Conservation (phyloP, 1,139 yeast genomes). For the Pichia sorboxylosa region DNA sequence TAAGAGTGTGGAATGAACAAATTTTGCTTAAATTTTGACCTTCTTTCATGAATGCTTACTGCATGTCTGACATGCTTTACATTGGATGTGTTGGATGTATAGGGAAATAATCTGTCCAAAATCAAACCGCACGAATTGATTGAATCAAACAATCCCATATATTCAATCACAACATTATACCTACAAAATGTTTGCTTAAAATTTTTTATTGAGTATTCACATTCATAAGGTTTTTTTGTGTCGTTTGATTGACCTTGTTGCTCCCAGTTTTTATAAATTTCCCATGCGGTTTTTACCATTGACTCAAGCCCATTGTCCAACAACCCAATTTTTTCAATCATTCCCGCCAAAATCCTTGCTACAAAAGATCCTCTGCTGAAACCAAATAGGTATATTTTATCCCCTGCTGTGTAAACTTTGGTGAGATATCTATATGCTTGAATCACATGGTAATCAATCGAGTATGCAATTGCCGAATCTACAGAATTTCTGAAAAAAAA, state of each 20-base stretch:
- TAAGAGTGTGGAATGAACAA: constrained; percentile 30
- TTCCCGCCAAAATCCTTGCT: constrained; percentile 50
- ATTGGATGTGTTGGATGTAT: constrained; percentile 35
- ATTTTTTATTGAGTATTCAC: constrained; percentile 28
- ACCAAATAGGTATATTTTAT: constrained; percentile 45
- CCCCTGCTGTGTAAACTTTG: constrained; percentile 36
- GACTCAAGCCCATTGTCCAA: constrained; percentile 41
- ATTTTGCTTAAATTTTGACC: constrained; percentile 50
- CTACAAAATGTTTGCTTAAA: constrained; percentile 42
- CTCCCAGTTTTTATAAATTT: constrained; percentile 50
- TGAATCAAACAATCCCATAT: constrained; percentile 59
- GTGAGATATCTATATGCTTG: constrained; percentile 45
- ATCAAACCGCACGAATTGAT: constrained; percentile 53
- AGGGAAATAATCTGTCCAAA: constrained; percentile 47
- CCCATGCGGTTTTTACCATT: constrained; percentile 49
- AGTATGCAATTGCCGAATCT: constrained; percentile 43
- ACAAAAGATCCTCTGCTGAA: constrained; percentile 56
- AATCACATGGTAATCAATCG: constrained; percentile 42
- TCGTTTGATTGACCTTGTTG: constrained; percentile 42
- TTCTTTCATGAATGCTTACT: constrained; percentile 50
- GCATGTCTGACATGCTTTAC: constrained; percentile 56
- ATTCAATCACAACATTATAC: constrained; percentile 32
- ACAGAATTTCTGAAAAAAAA: constrained; percentile 10
- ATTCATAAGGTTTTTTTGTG: constrained; percentile 13
- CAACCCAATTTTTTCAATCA: constrained; percentile 51